phyloP scores from a whole-genome alignment of 345 rosid genomes.

The Mallotus nudiflorus region DNA sequence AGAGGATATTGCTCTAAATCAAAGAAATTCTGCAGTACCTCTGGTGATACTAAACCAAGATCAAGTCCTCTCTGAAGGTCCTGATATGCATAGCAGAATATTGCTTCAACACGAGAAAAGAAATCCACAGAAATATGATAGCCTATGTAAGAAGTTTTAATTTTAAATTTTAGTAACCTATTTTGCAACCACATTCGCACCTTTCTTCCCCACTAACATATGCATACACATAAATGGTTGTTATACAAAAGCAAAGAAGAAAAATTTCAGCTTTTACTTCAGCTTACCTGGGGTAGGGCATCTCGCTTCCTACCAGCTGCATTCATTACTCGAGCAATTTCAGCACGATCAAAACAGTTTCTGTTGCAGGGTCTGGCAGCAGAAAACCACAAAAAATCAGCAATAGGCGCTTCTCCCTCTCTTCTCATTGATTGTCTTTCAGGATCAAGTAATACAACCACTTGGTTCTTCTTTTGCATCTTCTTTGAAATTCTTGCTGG shows the following conservation, averaged over 20 bases:
- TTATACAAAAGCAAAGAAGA: neutral
- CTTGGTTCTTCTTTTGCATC: conserved; percentile 81
- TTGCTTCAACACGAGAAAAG: conserved; percentile 6
- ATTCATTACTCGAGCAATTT: conserved; percentile 93
- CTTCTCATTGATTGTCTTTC: conserved; percentile 80
- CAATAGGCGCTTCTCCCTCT: conserved; percentile 86
- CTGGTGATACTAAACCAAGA: conserved; percentile 93
- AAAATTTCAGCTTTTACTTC: neutral
- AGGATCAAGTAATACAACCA: conserved; percentile 80
- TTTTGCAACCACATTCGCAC: neutral
- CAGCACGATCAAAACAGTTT: conserved; percentile 92
- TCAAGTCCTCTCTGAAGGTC: conserved; percentile 94
- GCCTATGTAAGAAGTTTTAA: neutral
- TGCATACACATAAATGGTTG: neutral
- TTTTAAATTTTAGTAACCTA: neutral
- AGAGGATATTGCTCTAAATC: conserved; percentile 85
- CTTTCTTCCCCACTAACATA: neutral
- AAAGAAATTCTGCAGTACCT: conserved; percentile 88
- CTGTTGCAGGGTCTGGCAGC: conserved; percentile 93
- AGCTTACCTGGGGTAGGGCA: conserved; percentile 77
- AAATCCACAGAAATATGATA: neutral
- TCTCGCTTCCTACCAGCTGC: conserved; percentile 90
- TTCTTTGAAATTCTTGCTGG: conserved; percentile 85
- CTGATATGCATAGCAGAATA: conserved; percentile 41
- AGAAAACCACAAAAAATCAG: conserved; percentile 94